Conservation (phyloP, 306 rosid genomes). For the Aeschynomene evenia region DNA sequence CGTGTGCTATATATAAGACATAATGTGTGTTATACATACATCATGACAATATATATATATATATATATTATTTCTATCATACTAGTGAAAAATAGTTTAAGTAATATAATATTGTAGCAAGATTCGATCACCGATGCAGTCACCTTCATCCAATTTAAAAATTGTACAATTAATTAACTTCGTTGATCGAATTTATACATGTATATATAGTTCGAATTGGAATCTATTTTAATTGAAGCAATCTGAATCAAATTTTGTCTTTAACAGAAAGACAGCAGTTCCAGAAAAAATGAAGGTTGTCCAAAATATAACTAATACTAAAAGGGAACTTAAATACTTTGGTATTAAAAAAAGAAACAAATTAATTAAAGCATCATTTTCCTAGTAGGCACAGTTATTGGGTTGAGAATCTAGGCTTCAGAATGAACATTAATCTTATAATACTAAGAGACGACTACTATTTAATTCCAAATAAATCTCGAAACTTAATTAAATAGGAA, state of each 20-base stretch:
- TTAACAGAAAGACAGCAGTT: constrained; percentile 6
- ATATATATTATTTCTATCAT: too few relatives aligned
- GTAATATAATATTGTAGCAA: too few relatives aligned
- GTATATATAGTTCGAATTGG: not conserved
- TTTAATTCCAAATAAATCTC: too few relatives aligned
- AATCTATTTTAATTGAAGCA: not conserved
- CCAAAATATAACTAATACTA: not conserved
- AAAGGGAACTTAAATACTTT: not conserved
- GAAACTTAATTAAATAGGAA: constrained; percentile 8
- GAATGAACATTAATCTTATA: not conserved
- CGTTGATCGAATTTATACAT: not conserved
- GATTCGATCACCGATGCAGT: not conserved
- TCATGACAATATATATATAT: too few relatives aligned
- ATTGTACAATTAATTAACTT: too few relatives aligned
- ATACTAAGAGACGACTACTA: too few relatives aligned
- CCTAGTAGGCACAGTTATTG: not conserved
- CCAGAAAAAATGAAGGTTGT: not conserved
- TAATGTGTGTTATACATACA: too few relatives aligned
- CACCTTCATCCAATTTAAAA: constrained; percentile 17
- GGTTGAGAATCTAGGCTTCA: constrained; percentile 16
- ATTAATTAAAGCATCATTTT: not conserved
- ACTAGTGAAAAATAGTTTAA: not conserved
- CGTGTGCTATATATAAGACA: too few relatives aligned
- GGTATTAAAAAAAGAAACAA: not conserved
- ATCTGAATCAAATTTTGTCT: constrained; percentile 19